phyloP scores from a whole-genome alignment of 805 yeast genomes.

The Pichia manshurica region DNA sequence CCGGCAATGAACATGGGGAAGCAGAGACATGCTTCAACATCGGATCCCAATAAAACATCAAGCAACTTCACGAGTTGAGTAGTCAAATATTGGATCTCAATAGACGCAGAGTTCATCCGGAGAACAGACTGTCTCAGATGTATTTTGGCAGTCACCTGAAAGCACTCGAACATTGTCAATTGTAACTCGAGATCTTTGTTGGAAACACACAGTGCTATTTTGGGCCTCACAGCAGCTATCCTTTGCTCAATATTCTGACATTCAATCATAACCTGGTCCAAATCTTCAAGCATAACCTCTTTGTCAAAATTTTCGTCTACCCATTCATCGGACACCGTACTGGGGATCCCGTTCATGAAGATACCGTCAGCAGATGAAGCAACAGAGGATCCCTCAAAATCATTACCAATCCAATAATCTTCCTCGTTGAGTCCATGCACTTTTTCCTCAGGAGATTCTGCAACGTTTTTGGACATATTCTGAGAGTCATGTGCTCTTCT shows the following conservation, averaged over 20 bases:
- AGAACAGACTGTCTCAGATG: slow-evolving; percentile 63
- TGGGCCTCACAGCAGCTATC: slow-evolving; percentile 50
- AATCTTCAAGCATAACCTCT: slow-evolving; percentile 30
- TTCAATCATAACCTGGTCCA: slow-evolving; percentile 31
- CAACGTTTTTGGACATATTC: neutral
- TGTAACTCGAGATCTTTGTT: slow-evolving; percentile 57
- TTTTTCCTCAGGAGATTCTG: slow-evolving; percentile 7
- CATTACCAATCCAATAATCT: slow-evolving; percentile 8
- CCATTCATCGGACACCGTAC: slow-evolving; percentile 14
- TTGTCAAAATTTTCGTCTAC: slow-evolving; percentile 17
- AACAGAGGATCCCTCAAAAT: slow-evolving; percentile 14
- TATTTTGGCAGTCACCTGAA: slow-evolving; percentile 62
- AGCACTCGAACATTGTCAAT: slow-evolving; percentile 63
- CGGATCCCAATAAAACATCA: slow-evolving; percentile 57
- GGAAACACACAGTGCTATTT: slow-evolving; percentile 36
- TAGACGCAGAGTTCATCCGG: slow-evolving; percentile 51
- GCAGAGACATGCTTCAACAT: slow-evolving; percentile 64
- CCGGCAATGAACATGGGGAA: slow-evolving; percentile 80
- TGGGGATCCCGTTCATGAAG: slow-evolving; percentile 5
- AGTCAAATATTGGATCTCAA: slow-evolving; percentile 57
- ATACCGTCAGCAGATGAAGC: slow-evolving; percentile 15
- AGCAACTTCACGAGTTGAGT: slow-evolving; percentile 50
- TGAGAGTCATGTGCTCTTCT: neutral
- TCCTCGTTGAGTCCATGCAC: slow-evolving; percentile 9
- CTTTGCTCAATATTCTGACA: slow-evolving; percentile 40